Evolutionary conservation across 2,329 filamentous ascomycete genomes (phyloP).

Genomic region (Drechslerella coelobrocha): DNA sequence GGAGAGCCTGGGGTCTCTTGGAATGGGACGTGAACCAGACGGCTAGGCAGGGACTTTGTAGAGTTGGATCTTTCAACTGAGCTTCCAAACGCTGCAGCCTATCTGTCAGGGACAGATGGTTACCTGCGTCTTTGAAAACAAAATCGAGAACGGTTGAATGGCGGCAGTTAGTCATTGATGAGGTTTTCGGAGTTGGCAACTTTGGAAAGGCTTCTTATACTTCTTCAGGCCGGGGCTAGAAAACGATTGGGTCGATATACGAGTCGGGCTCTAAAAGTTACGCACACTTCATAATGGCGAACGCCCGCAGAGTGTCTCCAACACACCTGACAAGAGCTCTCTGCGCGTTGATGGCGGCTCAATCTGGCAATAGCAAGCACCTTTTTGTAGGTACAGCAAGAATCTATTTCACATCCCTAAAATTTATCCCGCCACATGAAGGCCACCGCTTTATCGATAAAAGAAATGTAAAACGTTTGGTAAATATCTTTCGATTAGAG

Average conservation of each 20-base stretch:
- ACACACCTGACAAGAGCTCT: background rate
- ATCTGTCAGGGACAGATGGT: conserved; percentile 1
- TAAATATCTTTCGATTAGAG: conserved; percentile 10
- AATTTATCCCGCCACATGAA: conserved; percentile 2
- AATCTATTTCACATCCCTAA: conserved; percentile 1
- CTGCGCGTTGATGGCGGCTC: background rate
- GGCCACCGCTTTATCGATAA: conserved; percentile 8
- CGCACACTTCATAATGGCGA: too few species aligned
- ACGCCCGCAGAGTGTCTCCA: too few species aligned
- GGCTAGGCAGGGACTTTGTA: conserved; percentile 4
- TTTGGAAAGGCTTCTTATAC: background rate
- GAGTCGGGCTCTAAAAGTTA: too few species aligned
- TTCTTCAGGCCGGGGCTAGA: too few species aligned
- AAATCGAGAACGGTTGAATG: conserved; percentile 18
- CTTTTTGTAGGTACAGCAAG: conserved; percentile 8
- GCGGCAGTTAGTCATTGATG: conserved; percentile 13
- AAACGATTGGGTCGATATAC: too few species aligned
- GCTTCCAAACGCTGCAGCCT: conserved; percentile 3
- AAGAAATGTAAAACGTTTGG: conserved; percentile 10
- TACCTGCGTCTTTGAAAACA: background rate
- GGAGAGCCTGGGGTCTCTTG: background rate
- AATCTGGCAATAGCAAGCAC: background rate
- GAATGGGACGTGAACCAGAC: conserved; percentile 11
- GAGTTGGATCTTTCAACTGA: conserved; percentile 7
- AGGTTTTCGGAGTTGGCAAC: background rate